Conservation (phyloP, 192 early-diverging fungal species). For the Obelidium mucronatum region DNA sequence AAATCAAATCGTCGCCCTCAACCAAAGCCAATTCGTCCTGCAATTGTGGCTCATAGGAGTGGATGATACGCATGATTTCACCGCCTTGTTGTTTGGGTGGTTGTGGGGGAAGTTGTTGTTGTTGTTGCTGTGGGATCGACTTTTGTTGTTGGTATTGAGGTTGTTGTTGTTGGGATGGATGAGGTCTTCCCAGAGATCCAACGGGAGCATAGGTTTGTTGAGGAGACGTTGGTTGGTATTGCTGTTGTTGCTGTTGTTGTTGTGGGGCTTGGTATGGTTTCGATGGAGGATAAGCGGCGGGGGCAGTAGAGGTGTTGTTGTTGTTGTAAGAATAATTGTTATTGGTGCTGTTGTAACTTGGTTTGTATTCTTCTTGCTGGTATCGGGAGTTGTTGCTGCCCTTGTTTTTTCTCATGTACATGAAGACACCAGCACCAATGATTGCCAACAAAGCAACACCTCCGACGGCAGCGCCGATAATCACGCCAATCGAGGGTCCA, state of each 20-base stretch:
- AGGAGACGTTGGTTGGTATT: neutral
- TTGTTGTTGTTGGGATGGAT: neutral
- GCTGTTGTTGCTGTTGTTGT: conserved; percentile 4
- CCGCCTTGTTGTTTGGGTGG: neutral
- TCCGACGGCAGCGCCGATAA: conserved; percentile 12
- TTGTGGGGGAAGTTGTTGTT: neutral
- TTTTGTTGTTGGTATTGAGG: neutral
- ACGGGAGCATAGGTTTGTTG: neutral
- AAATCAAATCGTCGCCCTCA: conserved; percentile 43
- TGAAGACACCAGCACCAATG: neutral
- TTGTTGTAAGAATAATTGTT: neutral
- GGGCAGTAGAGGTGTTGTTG: neutral
- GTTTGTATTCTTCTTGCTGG: neutral
- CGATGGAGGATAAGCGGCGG: neutral
- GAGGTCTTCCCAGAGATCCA: neutral
- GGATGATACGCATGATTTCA: conserved; percentile 34
- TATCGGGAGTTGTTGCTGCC: neutral
- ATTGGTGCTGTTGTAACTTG: neutral
- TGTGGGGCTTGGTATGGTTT: neutral
- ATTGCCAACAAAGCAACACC: neutral
- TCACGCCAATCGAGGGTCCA: neutral
- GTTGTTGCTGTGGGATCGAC: neutral
- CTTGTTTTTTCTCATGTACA: neutral
- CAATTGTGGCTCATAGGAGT: conserved; percentile 37
- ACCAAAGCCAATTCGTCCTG: conserved; percentile 42